Evolutionary conservation across 192 early-diverging fungal genomes (phyloP).

Genomic region (Mycoemilia scoparia): DNA sequence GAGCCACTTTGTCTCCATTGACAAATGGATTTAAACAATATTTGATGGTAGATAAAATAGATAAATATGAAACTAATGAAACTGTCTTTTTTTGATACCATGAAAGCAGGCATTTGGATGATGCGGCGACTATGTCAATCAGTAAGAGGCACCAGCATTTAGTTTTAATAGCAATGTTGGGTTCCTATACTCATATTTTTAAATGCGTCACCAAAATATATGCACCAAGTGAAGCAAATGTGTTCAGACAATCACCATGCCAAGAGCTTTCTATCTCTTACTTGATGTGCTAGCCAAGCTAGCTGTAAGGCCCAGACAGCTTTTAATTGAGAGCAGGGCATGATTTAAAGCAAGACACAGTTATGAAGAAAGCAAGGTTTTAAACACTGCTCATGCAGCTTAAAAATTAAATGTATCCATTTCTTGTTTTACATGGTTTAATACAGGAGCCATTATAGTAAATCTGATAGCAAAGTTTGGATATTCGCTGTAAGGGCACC

Average conservation of each 20-base stretch:
- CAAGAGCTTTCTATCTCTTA: slow-evolving; percentile 53
- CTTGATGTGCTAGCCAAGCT: slow-evolving; percentile 43
- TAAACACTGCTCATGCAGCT: slow-evolving; percentile 10
- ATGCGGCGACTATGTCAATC: slow-evolving; percentile 75
- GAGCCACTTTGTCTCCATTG: not conserved
- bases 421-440: slow-evolving; percentile 22
- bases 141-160: too few relatives aligned
- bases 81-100: slow-evolving; percentile 36
- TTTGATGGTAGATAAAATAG: too few relatives aligned
- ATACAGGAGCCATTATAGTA: slow-evolving; percentile 38
- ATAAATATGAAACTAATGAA: slow-evolving; percentile 43
- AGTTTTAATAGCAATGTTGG: not conserved
- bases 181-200: not conserved
- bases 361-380: slow-evolving; percentile 9
- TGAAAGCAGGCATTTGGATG: slow-evolving; percentile 51
- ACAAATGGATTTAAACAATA: too few relatives aligned
- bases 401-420: not conserved
- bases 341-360: too few relatives aligned
- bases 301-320: slow-evolving; percentile 31
- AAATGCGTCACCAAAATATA: too few relatives aligned
- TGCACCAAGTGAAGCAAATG: slow-evolving; percentile 45
- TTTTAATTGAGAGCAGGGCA: slow-evolving; percentile 65
- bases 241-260: slow-evolving; percentile 52
- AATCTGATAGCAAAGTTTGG: slow-evolving; percentile 29
- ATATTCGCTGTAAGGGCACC: slow-evolving; percentile 50